phyloP scores from a whole-genome alignment of 345 rosid genomes.

The Hirschfeldia incana region DNA sequence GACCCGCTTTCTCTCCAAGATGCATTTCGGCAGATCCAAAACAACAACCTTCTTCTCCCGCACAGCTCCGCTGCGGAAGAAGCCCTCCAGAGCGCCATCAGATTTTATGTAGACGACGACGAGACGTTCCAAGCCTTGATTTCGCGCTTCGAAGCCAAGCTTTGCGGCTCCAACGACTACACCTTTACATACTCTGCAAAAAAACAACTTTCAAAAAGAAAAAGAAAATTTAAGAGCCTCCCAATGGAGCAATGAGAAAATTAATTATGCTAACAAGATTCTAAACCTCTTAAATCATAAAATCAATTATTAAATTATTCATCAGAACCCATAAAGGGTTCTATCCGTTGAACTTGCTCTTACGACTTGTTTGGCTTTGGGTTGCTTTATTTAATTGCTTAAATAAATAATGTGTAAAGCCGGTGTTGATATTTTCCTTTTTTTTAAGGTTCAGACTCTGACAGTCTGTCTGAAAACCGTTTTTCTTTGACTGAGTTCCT shows the following conservation, averaged over 20 bases:
- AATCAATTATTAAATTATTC: no score
- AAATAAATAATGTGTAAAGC: background rate
- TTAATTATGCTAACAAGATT: no score
- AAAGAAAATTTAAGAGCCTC: no score
- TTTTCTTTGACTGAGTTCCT: background rate
- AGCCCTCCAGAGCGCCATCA: constrained; percentile 55
- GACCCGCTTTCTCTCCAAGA: constrained; percentile 76
- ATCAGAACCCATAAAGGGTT: no score
- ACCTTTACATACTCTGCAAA: no score
- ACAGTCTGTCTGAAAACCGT: background rate
- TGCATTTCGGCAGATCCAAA: constrained; percentile 75
- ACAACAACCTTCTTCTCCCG: constrained; percentile 47
- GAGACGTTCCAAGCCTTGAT: constrained; percentile 51
- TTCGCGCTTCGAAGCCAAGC: constrained; percentile 60
- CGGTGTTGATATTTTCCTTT: background rate
- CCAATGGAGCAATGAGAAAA: no score
- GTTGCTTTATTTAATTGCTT: background rate
- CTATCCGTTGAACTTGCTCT: no score
- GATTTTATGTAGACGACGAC: constrained; percentile 44
- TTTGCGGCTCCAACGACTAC: constrained; percentile 72
- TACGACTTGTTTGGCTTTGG: background rate
- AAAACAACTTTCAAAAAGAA: no score
- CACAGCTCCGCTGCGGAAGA: constrained; percentile 64
- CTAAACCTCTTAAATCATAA: no score
- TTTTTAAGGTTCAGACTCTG: background rate